Conservation (phyloP, 805 yeast species). For the Hermanozyma aechmeae region DNA sequence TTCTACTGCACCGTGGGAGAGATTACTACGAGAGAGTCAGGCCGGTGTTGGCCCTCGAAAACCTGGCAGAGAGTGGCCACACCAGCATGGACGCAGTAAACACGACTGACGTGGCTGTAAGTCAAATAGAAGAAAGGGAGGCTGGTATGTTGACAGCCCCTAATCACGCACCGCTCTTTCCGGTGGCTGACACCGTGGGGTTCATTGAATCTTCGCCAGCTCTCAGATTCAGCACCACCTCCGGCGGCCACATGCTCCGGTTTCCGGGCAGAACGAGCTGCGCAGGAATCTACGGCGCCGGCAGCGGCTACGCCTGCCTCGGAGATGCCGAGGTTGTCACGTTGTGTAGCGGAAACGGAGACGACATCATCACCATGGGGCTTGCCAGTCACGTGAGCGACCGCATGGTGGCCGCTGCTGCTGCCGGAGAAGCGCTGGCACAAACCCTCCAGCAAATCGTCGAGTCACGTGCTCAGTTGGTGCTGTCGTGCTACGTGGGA, state of each 20-base stretch:
- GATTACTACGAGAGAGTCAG: no score
- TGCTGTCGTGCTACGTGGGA: no score
- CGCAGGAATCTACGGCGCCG: slow-evolving; percentile 42
- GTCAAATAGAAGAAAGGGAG: no score
- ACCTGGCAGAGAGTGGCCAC: no score
- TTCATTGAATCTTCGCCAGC: no score
- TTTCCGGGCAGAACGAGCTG: slow-evolving; percentile 44
- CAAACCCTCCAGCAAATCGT: slow-evolving; percentile 9
- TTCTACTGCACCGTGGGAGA: no score
- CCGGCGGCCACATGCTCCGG: slow-evolving; percentile 48
- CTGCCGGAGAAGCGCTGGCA: slow-evolving; percentile 7
- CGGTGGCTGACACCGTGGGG: slow-evolving; percentile 50
- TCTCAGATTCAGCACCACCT: slow-evolving; percentile 21
- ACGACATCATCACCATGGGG: slow-evolving; percentile 38
- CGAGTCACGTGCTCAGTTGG: no score
- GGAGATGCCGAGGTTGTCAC: slow-evolving; percentile 18
- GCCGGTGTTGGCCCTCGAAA: no score
- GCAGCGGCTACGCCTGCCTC: slow-evolving; percentile 15
- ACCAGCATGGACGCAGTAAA: no score
- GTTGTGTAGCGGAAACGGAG: slow-evolving; percentile 49
- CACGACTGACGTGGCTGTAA: no score
- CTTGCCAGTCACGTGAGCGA: slow-evolving; percentile 20
- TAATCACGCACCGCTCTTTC: no score
- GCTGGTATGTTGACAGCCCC: no score
- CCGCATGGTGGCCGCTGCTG: slow-evolving; percentile 1